Evolutionary conservation across 495 filamentous ascomycete genomes (phyloP), one percentile per base, ranked within the genome.

Genomic region (Xylaria sp.): DNA sequence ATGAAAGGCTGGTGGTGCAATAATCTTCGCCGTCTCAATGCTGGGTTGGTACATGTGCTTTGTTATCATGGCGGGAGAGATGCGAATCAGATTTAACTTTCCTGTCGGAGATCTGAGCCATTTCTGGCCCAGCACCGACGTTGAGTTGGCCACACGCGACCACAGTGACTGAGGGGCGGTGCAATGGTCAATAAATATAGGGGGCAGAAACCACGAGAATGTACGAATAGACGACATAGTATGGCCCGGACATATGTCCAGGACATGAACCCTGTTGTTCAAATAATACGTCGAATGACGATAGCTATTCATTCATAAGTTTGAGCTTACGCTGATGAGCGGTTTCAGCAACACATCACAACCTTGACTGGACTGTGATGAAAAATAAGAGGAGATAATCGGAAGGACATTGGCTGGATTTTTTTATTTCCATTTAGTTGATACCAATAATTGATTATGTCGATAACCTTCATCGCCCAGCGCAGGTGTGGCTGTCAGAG

Each of bases 21-120:
- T 85, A 8, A 62, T 86, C 35, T 87, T 89, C 64, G 75, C 86
- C 6, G 83, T 87, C 29, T 83, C 83, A 0, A 26, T 82, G 1
- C 71, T 89, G 48, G 85, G 86, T 7, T 89, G 84, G 83, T 88
- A 88, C 67, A 86, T 88, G 82, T 83, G 81, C 53, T 83, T 87
- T 62, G 82, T 85, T 26, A 85, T 85, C 71, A 86, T 88, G 85
- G 84, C 84, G 0, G 84, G 81, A 12, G 86, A 88, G 77, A 87
- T 88, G 85, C 78, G 87, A 21, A 83, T 88, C 67, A 79, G 80
- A 0, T 65, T 88, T 55, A 85, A 81, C 26, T 78, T 88, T 15
- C 86, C 86, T 0, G 85, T 88, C 19, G 85, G 86, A 14, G 87
- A 88, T 58, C 76, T 88, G 15, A 86, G 78, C 40, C 85, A 84